These are phyloP conservation scores for Xylariaceae sp. DNA, from an alignment of 2,329 filamentous ascomycete species.

Conservation along the genomic window DNA sequence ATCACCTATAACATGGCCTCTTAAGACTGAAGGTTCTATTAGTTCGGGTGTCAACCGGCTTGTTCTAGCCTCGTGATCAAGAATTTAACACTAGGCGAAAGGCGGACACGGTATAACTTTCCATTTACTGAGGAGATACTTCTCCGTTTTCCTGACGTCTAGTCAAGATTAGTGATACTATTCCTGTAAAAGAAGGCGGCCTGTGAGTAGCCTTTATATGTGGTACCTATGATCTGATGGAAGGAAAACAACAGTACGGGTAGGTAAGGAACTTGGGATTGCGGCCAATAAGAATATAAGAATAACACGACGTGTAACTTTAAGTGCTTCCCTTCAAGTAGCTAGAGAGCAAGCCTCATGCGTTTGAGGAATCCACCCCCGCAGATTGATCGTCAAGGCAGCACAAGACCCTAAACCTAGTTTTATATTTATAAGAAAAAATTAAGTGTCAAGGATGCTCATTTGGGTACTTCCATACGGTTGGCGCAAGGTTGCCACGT, in stretches of 20 bases:
- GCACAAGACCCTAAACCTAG: constrained; percentile 20
- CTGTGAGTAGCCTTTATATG: neutral
- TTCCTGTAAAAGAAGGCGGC: neutral
- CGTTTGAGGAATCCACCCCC: constrained; percentile 19
- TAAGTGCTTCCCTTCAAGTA: neutral
- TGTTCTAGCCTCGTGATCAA: constrained; percentile 15
- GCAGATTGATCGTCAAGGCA: constrained; percentile 25
- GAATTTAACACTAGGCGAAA: neutral
- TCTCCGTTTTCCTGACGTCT: neutral
- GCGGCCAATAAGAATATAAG: neutral
- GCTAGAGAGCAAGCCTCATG: constrained; percentile 13
- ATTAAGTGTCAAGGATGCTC: constrained; percentile 24
- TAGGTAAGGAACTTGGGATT: neutral
- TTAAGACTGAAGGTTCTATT: constrained; percentile 2
- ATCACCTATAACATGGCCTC: constrained; percentile 6
- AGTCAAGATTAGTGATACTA: neutral
- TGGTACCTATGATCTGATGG: constrained; percentile 4
- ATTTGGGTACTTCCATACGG: constrained; percentile 10
- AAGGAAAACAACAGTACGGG: neutral
- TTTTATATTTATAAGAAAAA: constrained; percentile 18
- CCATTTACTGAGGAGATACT: neutral
- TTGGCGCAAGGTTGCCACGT: constrained; percentile 29
- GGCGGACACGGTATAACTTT: neutral
- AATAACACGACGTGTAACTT: constrained; percentile 2
- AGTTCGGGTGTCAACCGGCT: constrained; percentile 5